Evolutionary conservation across 345 rosid genomes (phyloP), one percentile per base, ranked within the genome.

Genomic region (Eucalyptus polyanthemos): DNA sequence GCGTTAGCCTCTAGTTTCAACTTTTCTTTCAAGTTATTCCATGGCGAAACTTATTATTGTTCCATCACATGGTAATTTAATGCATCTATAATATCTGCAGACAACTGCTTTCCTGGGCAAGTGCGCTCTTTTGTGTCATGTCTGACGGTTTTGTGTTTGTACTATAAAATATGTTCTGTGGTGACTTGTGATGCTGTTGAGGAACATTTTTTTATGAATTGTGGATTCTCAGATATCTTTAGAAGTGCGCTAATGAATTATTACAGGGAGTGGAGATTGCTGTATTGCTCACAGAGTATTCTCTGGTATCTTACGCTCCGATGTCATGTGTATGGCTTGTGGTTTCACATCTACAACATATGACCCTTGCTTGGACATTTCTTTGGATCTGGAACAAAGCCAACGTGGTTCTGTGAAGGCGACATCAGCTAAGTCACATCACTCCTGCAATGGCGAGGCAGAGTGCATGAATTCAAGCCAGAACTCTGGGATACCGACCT

Each of bases 281-380:
- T 97, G 99, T 87, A 95, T 97, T 76, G 96, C 98, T 25, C 99
- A 97, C 92, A 94, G 93, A 89, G 98, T 94, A 56, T 97, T 97
- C 91, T 97, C 99, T n/a, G 99, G 99, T 87, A 92, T 94, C 49
- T 91, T 97, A 90, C 92, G 98, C 92, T 97, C 99, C 22, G 99
- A 97, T 94, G 98, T 97, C 87, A 94, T 94, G 86, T 97, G 99
- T 87, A 92, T 93, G 94, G 91, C 95, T 7, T 97, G 99, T 67
- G 99, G 99, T 87, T 95, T 93, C 90, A 97, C 97, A 24, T 97
- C 99, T 34, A 97, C 99, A 42, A 97, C 97, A 24, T 96, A 94
- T 86, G 99, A 97, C 87, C 99, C 99, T 40, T 97, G 98, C 86
- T 90, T 97, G 88, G 99, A 96, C 93, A 96, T 97, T 88, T 97